Percentiles rank a stretch among this genome's conserved stretches.
Conservation (phyloP, 768 basidiomycete genomes). For the Piloderma croceum region DNA sequence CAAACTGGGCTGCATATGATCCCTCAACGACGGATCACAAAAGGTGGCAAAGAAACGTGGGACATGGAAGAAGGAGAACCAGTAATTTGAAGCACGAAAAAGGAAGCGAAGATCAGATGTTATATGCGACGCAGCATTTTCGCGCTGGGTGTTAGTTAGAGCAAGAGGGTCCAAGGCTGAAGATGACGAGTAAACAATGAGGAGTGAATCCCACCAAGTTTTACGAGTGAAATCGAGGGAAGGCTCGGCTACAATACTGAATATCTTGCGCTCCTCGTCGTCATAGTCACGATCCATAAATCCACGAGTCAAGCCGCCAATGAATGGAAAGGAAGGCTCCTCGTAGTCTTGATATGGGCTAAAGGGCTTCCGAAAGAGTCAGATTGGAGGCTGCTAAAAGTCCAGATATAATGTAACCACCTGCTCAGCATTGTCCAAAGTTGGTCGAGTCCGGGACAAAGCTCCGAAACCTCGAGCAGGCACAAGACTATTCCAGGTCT, state of each 20-base stretch:
- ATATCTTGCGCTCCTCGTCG: conserved; percentile 11
- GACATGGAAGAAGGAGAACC: conserved; percentile 71
- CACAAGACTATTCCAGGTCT: too few relatives aligned
- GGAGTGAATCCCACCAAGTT: conserved; percentile 75
- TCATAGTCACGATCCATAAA: conserved; percentile 11
- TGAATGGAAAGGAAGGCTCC: conserved; percentile 14
- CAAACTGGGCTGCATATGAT: conserved; percentile 61
- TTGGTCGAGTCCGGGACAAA: too few relatives aligned
- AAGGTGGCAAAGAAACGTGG: conserved; percentile 61
- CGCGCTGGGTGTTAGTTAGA: conserved; percentile 37
- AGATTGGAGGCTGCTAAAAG: not conserved
- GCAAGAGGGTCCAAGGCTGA: conserved; percentile 29
- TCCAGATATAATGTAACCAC: not conserved
- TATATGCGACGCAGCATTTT: conserved; percentile 39
- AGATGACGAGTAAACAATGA: conserved; percentile 42
- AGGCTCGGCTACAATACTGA: conserved; percentile 44
- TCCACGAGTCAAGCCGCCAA: not conserved
- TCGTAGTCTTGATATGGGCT: conserved; percentile 11
- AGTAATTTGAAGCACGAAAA: conserved; percentile 60
- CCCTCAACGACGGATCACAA: conserved; percentile 47
- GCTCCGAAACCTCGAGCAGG: too few relatives aligned
- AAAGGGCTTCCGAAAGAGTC: not conserved
- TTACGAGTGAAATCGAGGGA: conserved; percentile 63
- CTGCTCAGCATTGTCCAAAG: not conserved
- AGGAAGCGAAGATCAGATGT: conserved; percentile 56